Conservation (phyloP, 2,329 filamentous ascomycete species). For the Colletotrichum sp. region DNA sequence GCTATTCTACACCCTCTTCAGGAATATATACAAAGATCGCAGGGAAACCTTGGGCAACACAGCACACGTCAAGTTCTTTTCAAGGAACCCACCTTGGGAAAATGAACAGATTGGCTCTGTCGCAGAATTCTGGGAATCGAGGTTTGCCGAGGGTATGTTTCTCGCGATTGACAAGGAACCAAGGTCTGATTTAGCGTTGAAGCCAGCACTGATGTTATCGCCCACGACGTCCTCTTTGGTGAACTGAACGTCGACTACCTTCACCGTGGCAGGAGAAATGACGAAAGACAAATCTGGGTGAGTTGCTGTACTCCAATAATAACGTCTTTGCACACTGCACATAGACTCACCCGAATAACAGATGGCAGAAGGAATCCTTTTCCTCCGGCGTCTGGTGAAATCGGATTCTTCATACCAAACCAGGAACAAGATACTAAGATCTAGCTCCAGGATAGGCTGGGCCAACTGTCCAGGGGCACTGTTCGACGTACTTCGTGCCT, state of each 20-base stretch:
- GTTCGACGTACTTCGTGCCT: not conserved
- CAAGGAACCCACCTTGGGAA: not conserved
- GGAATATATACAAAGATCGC: not conserved
- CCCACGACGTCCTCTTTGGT: not conserved
- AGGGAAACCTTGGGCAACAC: not conserved
- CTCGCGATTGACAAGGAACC: not conserved
- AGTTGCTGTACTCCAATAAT: not conserved
- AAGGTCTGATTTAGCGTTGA: not conserved
- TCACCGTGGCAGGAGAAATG: not conserved
- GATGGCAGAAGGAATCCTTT: not conserved
- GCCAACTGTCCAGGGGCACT: not conserved
- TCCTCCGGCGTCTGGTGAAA: not conserved
- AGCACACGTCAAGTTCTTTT: not conserved
- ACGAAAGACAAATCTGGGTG: not conserved
- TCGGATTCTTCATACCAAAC: not conserved
- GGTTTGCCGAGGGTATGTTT: not conserved
- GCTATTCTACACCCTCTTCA: not conserved
- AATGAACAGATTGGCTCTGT: not conserved
- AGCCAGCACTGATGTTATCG: not conserved
- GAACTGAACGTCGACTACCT: not conserved
- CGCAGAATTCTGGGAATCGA: not conserved
- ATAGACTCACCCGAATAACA: not conserved
- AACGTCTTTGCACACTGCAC: not conserved
- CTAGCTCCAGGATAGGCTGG: not conserved
- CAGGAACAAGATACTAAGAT: not conserved